phyloP scores from a whole-genome alignment of 352 stramenopile species.

The Elongisporangium undulatum region DNA sequence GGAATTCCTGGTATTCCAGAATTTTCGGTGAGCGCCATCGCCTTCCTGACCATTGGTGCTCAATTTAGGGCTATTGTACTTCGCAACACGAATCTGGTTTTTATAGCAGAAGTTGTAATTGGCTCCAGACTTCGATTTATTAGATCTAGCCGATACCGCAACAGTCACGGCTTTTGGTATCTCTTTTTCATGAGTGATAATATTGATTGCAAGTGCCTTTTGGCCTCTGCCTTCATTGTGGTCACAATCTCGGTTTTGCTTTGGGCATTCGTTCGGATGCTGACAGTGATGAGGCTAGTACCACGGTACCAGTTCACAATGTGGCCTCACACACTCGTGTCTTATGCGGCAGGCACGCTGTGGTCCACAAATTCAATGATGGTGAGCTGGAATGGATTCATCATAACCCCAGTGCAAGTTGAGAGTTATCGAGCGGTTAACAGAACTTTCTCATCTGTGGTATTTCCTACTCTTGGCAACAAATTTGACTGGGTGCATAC shows the following conservation, averaged over 20 bases:
- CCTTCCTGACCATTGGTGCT: constrained; percentile 6
- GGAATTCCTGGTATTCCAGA: constrained; percentile 16
- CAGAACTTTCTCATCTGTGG: background rate
- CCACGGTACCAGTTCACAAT: no score
- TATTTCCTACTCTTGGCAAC: background rate
- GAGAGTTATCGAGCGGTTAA: background rate
- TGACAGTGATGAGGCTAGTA: no score
- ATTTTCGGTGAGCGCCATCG: constrained; percentile 17
- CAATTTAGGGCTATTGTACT: constrained; percentile 8
- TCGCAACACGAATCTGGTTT: constrained; percentile 5
- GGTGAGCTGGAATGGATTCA: no score
- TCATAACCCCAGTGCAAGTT: no score
- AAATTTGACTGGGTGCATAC: background rate
- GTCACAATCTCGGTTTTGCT: no score
- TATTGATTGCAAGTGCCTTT: background rate
- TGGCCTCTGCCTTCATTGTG: background rate
- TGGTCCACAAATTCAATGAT: no score
- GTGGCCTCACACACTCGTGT: no score
- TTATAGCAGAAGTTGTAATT: constrained; percentile 1
- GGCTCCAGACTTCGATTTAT: background rate
- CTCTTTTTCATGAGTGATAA: background rate
- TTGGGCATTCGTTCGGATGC: no score
- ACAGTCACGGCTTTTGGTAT: background rate
- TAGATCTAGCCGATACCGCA: background rate
- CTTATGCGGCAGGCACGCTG: no score